Percentiles rank a stretch among this genome's conserved stretches.
Evolutionary conservation across 2,329 filamentous ascomycete species (phyloP).

Genomic region (Neofusicoccum sp.): DNA sequence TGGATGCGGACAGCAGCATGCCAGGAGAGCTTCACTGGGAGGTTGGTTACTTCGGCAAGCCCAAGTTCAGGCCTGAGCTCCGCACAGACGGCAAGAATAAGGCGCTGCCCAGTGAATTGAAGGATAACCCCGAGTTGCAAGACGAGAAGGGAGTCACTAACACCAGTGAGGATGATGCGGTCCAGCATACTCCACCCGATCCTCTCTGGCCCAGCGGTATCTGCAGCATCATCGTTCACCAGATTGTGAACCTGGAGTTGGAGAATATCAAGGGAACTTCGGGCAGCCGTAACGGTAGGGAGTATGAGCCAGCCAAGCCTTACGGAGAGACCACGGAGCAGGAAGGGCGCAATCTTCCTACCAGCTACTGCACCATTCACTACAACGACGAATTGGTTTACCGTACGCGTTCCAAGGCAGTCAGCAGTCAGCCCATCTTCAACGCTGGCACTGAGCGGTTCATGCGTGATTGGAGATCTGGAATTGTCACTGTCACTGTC

Average conservation of each 20-base stretch:
- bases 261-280: constrained; percentile 83
- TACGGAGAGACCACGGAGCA: constrained; percentile 87
- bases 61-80: constrained; percentile 78
- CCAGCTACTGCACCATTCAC: constrained; percentile 89
- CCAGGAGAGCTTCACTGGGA: constrained; percentile 95
- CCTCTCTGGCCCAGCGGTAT: constrained; percentile 95
- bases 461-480: constrained; percentile 86
- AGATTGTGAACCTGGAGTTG: constrained; percentile 93
- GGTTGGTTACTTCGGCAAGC: constrained; percentile 91
- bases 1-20: constrained; percentile 83
- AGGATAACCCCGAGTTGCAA: constrained; percentile 73
- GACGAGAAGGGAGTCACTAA: constrained; percentile 82
- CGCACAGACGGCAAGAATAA: constrained; percentile 84
- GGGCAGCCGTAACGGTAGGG: constrained; percentile 76
- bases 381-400: constrained; percentile 87
- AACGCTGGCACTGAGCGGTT: constrained; percentile 95
- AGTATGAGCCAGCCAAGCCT: constrained; percentile 83
- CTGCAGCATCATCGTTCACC: constrained; percentile 81
- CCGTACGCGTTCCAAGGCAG: constrained; percentile 90
- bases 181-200: constrained; percentile 86
- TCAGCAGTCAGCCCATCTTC: constrained; percentile 93
- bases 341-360: constrained; percentile 74
- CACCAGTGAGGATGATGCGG: constrained; percentile 74
- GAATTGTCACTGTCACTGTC: constrained; percentile 82
- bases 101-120: constrained; percentile 69